Percentiles rank a stretch among this genome's conserved stretches.
These are phyloP conservation scores for Podospora appendiculata DNA, from an alignment of 495 filamentous ascomycete genomes.

Conservation along the genomic window DNA sequence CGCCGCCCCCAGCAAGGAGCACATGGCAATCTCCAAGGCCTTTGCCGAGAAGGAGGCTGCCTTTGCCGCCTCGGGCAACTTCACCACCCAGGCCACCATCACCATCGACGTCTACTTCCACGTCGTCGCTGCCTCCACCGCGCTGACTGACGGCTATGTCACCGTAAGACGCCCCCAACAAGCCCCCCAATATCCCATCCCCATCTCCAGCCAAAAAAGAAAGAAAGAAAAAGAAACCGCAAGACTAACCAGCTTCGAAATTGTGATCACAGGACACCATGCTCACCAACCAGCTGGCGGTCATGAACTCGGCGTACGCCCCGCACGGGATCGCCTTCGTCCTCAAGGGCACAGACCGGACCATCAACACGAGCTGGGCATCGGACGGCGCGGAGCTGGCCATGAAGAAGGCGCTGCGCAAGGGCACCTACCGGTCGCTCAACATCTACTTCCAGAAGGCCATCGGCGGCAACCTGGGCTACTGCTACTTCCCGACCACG, in stretches of 20 bases:
- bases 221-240: background rate
- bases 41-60: conserved; percentile 20
- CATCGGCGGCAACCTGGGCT: conserved; percentile 44
- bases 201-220: background rate
- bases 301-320: conserved; percentile 44
- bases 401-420: conserved; percentile 53
- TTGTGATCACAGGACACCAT: conserved; percentile 17
- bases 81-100: conserved; percentile 18
- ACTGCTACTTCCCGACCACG: conserved; percentile 45
- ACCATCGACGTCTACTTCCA: conserved; percentile 55
- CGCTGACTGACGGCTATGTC: conserved; percentile 41
- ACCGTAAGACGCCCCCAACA: conserved; percentile 33
- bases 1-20: conserved; percentile 30
- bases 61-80: conserved; percentile 15
- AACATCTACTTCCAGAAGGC: conserved; percentile 59
- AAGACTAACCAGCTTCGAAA: background rate
- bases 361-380: conserved; percentile 52
- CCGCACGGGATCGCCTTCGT: conserved; percentile 46
- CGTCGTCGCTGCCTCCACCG: conserved; percentile 43
- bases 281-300: conserved; percentile 34
- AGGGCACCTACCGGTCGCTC: conserved; percentile 51
- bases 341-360: conserved; percentile 44
- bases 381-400: conserved; percentile 35
- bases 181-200: conserved; percentile 6
- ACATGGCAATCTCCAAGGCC: conserved; percentile 22